Evolutionary conservation across 768 basidiomycete genomes (phyloP).

Genomic region (Lactifluus volemus): DNA sequence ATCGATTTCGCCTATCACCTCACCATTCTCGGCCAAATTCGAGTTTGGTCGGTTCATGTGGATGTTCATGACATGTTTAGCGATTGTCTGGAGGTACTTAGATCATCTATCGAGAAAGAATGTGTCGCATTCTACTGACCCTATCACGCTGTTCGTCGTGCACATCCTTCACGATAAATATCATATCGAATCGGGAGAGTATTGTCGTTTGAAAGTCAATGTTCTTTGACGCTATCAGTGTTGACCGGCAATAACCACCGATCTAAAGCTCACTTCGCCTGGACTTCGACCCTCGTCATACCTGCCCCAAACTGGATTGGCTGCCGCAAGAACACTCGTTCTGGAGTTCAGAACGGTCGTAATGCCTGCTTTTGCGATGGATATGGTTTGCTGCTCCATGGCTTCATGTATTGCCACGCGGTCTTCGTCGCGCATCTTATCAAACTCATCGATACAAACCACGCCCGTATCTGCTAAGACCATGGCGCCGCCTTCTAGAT

Average conservation of each 20-base stretch:
- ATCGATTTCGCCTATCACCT: conserved; percentile 80
- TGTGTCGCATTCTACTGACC: conserved; percentile 34
- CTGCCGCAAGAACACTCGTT: conserved; percentile 93
- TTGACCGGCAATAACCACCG: not conserved
- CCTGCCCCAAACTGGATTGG: conserved; percentile 95
- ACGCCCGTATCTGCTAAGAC: conserved; percentile 97
- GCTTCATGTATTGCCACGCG: conserved; percentile 99
- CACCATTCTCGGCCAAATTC: conserved; percentile 49
- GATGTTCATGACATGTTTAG: conserved; percentile 96
- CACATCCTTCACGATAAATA: conserved; percentile 97
- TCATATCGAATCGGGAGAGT: conserved; percentile 98
- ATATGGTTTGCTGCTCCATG: conserved; percentile 99
- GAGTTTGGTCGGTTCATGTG: conserved; percentile 90
- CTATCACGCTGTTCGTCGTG: conserved; percentile 92
- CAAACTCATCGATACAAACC: conserved; percentile 99
- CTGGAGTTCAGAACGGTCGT: conserved; percentile 95
- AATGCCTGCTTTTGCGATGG: conserved; percentile 98
- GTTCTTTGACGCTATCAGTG: conserved; percentile 39
- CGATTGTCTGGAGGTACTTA: conserved; percentile 64
- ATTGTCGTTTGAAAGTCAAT: conserved; percentile 99
- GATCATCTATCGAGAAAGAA: not conserved
- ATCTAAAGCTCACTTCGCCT: conserved; percentile 58
- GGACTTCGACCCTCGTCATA: conserved; percentile 96
- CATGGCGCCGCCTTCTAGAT: conserved; percentile 98
- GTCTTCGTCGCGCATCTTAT: conserved; percentile 99